Evolutionary conservation across 257 asterid genomes (phyloP), one percentile per base, ranked within the genome.

Genomic region (Jacaranda copaia): DNA sequence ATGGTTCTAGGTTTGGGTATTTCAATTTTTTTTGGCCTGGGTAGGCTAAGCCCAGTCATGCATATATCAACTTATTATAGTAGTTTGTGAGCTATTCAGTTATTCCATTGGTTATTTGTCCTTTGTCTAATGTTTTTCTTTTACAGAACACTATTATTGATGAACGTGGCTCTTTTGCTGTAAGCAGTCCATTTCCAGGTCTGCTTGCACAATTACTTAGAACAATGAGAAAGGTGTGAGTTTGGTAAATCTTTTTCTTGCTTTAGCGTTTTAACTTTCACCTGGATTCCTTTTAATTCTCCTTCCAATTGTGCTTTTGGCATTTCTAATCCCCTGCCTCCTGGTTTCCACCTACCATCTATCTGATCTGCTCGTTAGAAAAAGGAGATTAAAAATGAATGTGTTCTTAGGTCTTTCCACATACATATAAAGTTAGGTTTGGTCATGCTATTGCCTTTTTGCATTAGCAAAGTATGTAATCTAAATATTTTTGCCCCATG

Each of bases 91-190:
- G 18, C 68, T 15, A 20, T 70, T 45, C 61, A 13, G 58, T 66
- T 73, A 8, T 65, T 77, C 63, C 49, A 43, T 62, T 55, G 66
- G 70, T 65, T 58, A 15, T 77, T 55, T 80, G 10, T 77, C 61
- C 74, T 60, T 77, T 68, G 70, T 83, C 45, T n/a, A 36, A n/a
- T 56, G 25, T 57, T 46, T 68, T 80, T 74, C 48, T 58, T 74
- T 57, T 80, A 76, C 91, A 94, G 97, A 95, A 95, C 81, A 82
- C 96, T 16, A 66, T 90, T 53, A 90, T 95, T 59, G 99, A 95
- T 73, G 97, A 95, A 51, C 97, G 99, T 16, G 89, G 90, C 69
- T 95, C 99, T 13, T 91, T 95, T 85, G 89, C 97, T 68, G 98
- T 95, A 68, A 81, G 86, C 82, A 89, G 91, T 78, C 97, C 99